A percentile compares a stretch with the other conserved stretches of the same genome.
These are phyloP conservation scores for Solanum dulcamara DNA, from an alignment of 257 asterid genomes.

Conservation along the genomic window DNA sequence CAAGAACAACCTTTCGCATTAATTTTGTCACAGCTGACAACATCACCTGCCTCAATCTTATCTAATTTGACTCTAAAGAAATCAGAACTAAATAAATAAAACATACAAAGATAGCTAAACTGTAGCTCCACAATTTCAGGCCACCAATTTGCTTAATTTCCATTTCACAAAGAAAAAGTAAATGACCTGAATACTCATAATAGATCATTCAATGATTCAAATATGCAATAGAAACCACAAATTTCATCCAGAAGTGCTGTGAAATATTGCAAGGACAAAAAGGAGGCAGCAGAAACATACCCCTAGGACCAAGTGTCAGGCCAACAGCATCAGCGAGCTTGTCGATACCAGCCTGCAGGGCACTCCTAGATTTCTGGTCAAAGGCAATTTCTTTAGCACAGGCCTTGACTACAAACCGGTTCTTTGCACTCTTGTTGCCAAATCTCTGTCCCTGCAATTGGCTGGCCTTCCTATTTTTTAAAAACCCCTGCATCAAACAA, in stretches of 20 bases:
- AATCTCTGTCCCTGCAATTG: constrained; percentile 60
- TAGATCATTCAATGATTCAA: background rate
- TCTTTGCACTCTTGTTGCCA: constrained; percentile 35
- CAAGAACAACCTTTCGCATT: background rate
- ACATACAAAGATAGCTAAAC: background rate
- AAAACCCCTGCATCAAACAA: constrained; percentile 29
- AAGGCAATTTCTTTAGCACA: constrained; percentile 86
- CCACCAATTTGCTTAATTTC: background rate
- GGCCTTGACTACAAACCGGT: constrained; percentile 68
- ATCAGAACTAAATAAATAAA: background rate
- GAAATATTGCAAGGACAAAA: background rate
- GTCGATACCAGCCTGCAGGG: constrained; percentile 90
- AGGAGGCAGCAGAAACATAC: constrained; percentile 19
- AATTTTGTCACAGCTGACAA: background rate
- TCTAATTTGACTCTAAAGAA: background rate
- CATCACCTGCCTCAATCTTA: background rate
- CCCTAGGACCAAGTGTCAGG: constrained; percentile 95
- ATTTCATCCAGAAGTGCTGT: background rate
- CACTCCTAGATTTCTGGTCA: constrained; percentile 81
- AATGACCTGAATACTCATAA: background rate
- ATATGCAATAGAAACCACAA: background rate
- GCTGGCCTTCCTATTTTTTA: constrained; percentile 44
- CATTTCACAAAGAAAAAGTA: background rate
- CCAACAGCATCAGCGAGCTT: constrained; percentile 95
- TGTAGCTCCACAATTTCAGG: background rate